Evolutionary conservation across 2,329 filamentous ascomycete genomes (phyloP), one percentile per base, ranked within the genome.

Genomic region (Ophiostoma ulmi): DNA sequence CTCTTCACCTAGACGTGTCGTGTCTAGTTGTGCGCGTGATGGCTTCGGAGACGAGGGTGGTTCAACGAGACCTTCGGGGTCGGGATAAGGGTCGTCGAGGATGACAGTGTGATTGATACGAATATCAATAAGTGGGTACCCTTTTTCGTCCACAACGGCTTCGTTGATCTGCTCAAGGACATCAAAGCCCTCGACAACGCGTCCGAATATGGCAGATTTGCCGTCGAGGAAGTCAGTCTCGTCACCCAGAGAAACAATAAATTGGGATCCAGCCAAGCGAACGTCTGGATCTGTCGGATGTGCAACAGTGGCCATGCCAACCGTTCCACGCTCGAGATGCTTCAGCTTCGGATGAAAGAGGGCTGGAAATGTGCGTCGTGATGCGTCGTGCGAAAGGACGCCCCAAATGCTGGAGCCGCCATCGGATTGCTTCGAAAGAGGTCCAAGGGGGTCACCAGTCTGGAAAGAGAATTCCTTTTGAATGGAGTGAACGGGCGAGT

Each of bases 381-480:
- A 83, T 17, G 90, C 83, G 63, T 84, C 79, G 74, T 85, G 89
- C 35, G 91, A 88, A 36, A 97, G 79, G 70, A 93, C 79, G 61
- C 93, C 93, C 94, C 94, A 98, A 82, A 98, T 93, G 63, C 93
- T 97, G 67, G 90, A 91, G 74, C 95, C 94, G 75, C 94, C 94
- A 86, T 98, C 93, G 76, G 94, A 97, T 66, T 93, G 88, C 75
- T 87, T 83, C 17, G 93, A 92, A 71, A 91, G 87, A 14, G 94
- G 94, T 14, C 95, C 94, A 69, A 98, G 89, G 14, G 94, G 94
- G 77, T 98, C 95, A 78, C 94, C 94, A 41, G 92, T 96, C 80
- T 98, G 94, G 81, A 97, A 97, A 73, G 94, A 97, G 81, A 97
- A 98, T 80, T 93, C 89, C 79, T 94, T 95, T 78, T 97, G 95